Base-by-base conservation (phyloP, 495 filamentous ascomycete genomes). In the Pyrenopolyporus hunteri region DNA sequence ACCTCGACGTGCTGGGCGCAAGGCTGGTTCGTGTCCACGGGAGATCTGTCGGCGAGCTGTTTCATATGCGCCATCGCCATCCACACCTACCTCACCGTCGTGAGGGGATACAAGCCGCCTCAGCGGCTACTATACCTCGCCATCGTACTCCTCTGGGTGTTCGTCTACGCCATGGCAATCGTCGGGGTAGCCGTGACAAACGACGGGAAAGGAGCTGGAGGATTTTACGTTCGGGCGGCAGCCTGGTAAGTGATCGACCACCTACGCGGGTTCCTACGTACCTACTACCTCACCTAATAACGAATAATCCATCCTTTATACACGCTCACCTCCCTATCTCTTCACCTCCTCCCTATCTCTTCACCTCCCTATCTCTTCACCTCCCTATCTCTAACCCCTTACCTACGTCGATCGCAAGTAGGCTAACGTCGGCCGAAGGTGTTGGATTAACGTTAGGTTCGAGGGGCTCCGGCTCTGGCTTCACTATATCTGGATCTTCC, bases 401-500 rank as follows among this genome's bases (percentile, higher is more conserved):
- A n/a, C n/a, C n/a, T n/a, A n/a, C n/a, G n/a, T n/a, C n/a, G 31
- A 33, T 33, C 19, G 4, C 8, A 3, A 17, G 23, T 19, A 26
- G 14, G 16, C 54, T 64, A 29, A 64, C 36, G 6, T 51, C 1
- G 4, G 23, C 23, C 1, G 4, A 45, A 65, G 62, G 89, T 91
- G 89, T 72, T 91, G 89, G 89, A 82, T 91, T 26, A 87, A 82
- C 61, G 69, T 77, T 32, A 70, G 79, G 1, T 89, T 85, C 70
- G 80, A 85, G 52, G 63, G 70, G 4, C 75, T 85, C 33, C 88
- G 88, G 59, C 80, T 93, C 0, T 84, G 82, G 78, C 81, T 87
- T 14, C 89, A 93, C 64, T 93, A 93, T 66, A 79, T 92, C 59
- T 93, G 86, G 83, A 89, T 92, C 71, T 91, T 92, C 74, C 72